A percentile compares a stretch with the other conserved stretches of the same genome.
Evolutionary conservation across 805 yeast genomes (phyloP).

Genomic region (Scheffersomyces coipomensis): DNA sequence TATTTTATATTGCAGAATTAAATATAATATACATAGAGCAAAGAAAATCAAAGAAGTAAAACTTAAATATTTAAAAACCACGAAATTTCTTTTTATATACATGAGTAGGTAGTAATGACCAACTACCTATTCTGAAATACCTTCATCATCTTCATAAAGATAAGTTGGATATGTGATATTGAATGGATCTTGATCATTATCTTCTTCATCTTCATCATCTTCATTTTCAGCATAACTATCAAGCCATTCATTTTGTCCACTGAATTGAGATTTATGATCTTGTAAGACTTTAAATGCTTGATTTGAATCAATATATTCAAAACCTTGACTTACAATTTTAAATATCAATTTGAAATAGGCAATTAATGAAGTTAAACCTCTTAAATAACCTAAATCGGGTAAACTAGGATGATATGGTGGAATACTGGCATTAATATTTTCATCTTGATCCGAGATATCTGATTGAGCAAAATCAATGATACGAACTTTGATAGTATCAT

Average conservation of each 20-base stretch:
- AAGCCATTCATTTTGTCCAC: slow-evolving; percentile 15
- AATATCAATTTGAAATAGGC: slow-evolving; percentile 65
- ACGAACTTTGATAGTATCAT: slow-evolving; percentile 46
- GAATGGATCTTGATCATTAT: slow-evolving; percentile 18
- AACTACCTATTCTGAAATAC: slow-evolving; percentile 17
- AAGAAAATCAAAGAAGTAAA: not conserved
- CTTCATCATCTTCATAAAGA: slow-evolving; percentile 17
- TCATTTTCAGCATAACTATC: slow-evolving; percentile 17
- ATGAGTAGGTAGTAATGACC: not conserved
- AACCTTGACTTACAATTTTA: slow-evolving; percentile 24
- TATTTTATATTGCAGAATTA: not conserved
- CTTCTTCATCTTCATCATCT: slow-evolving; percentile 6
- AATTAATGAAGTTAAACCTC: slow-evolving; percentile 77
- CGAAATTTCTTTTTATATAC: not conserved
- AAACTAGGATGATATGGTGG: slow-evolving; percentile 68
- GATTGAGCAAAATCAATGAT: slow-evolving; percentile 96
- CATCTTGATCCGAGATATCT: slow-evolving; percentile 62
- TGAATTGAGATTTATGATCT: slow-evolving; percentile 3
- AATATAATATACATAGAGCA: not conserved
- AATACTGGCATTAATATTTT: slow-evolving; percentile 33
- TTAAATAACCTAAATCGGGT: slow-evolving; percentile 80
- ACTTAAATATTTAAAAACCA: no score
- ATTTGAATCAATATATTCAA: not conserved
- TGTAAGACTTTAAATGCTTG: not conserved
- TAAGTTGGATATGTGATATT: slow-evolving; percentile 16